Conservation (phyloP, 2,329 filamentous ascomycete genomes). For the Colletotrichum somersetense region DNA sequence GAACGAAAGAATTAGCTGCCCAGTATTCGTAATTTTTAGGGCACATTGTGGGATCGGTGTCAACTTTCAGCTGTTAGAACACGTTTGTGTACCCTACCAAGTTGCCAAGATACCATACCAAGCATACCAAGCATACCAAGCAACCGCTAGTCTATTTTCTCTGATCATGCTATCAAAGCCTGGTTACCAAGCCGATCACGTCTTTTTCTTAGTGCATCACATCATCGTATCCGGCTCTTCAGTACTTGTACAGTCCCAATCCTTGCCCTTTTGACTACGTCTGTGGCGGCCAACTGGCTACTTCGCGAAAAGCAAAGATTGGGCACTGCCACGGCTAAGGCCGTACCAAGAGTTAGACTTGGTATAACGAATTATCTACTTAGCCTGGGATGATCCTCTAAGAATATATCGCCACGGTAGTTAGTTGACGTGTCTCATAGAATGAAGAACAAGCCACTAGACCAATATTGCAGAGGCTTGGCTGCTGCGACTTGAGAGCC, state of each 20-base stretch:
- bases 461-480: slow-evolving; percentile 3
- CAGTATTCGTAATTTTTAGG: no score
- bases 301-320: background rate
- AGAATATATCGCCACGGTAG: background rate
- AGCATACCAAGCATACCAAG: slow-evolving; percentile 38
- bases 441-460: background rate
- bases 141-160: slow-evolving; percentile 1
- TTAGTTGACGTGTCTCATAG: no score
- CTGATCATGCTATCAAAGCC: background rate
- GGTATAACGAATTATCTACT: slow-evolving; percentile 5
- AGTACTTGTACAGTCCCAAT: background rate
- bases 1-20: no score
- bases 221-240: slow-evolving; percentile 10
- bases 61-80: background rate
- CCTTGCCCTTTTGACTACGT: no score
- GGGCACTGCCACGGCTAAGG: slow-evolving; percentile 35
- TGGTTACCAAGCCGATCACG: slow-evolving; percentile 12
- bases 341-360: slow-evolving; percentile 19
- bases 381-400: background rate
- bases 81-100: background rate
- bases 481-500: background rate
- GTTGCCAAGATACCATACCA: slow-evolving; percentile 35
- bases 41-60: background rate
- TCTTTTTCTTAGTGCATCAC: slow-evolving; percentile 35
- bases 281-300: no score